Percentiles rank a stretch among this genome's conserved stretches.
Evolutionary conservation across 75 land plant genomes (phyloP).

Genomic region (Cryptomeria japonica): DNA sequence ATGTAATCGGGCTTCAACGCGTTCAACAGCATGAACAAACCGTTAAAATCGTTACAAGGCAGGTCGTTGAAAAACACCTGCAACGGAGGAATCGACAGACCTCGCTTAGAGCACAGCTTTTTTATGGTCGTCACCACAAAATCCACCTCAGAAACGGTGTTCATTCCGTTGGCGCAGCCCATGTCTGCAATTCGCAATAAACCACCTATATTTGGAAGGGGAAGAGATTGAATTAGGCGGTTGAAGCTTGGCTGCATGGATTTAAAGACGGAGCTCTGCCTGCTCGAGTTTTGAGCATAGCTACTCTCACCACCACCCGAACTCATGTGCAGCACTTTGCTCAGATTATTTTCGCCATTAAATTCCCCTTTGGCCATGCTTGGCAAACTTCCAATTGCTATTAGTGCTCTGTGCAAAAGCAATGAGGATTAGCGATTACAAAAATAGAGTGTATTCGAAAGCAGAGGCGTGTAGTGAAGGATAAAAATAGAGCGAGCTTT

Average conservation of each 20-base stretch:
- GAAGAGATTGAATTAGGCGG: neutral
- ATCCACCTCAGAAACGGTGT: neutral
- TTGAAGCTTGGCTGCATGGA: neutral
- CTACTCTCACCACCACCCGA: neutral
- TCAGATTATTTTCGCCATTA: neutral
- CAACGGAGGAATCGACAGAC: neutral
- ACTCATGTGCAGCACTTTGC: neutral
- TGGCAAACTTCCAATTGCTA: too few relatives aligned
- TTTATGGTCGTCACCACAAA: neutral
- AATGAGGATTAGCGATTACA: too few relatives aligned
- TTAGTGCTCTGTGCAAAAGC: too few relatives aligned
- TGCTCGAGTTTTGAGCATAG: neutral
- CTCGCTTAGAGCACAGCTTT: too few relatives aligned
- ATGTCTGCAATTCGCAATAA: neutral
- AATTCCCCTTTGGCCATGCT: too few relatives aligned
- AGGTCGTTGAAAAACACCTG: conserved; percentile 1
- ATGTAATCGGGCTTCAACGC: conserved; percentile 16
- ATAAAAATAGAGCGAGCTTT: too few relatives aligned
- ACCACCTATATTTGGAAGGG: neutral
- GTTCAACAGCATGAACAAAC: neutral
- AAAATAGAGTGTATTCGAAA: too few relatives aligned
- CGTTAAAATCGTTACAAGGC: neutral
- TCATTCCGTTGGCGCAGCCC: conserved; percentile 3
- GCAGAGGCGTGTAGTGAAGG: too few relatives aligned
- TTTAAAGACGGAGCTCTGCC: neutral